Conservation (phyloP, 768 basidiomycete genomes). For the Suillus placidus region DNA sequence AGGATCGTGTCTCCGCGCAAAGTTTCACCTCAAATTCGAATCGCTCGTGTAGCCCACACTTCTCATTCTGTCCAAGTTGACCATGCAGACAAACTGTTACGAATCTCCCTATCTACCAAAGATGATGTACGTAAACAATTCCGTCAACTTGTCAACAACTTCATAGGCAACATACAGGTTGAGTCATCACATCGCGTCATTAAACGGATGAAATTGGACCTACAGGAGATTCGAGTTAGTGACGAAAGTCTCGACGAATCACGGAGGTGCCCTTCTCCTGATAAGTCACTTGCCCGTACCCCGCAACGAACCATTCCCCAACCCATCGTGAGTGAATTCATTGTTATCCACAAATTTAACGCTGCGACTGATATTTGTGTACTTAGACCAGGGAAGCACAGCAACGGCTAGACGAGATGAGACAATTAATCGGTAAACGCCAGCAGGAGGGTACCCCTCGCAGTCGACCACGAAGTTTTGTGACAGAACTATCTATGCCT, state of each 20-base stretch:
- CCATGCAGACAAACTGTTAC: conserved; percentile 48
- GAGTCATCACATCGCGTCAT: conserved; percentile 69
- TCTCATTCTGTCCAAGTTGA: conserved; percentile 38
- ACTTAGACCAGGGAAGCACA: conserved; percentile 72
- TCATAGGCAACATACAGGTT: conserved; percentile 47
- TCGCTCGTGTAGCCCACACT: conserved; percentile 22
- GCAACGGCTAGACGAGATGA: conserved; percentile 84
- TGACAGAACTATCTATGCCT: conserved; percentile 21
- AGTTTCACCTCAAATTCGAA: conserved; percentile 57
- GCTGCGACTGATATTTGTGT: conserved; percentile 11
- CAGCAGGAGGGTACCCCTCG: conserved; percentile 55
- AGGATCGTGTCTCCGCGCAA: conserved; percentile 51
- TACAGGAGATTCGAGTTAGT: conserved; percentile 44
- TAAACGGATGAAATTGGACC: conserved; percentile 75
- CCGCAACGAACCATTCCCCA: conserved; percentile 44
- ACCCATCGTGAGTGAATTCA: conserved; percentile 42
- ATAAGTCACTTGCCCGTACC: conserved; percentile 49
- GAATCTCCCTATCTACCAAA: conserved; percentile 54
- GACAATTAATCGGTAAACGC: conserved; percentile 66
- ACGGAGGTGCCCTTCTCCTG: conserved; percentile 59
- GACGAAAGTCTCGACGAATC: conserved; percentile 34
- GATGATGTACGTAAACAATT: conserved; percentile 58
- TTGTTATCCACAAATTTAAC: conserved; percentile 7
- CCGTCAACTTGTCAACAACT: not conserved
- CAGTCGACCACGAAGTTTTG: conserved; percentile 44